Conservation (phyloP, 768 basidiomycete genomes). For the Boletales sp. region DNA sequence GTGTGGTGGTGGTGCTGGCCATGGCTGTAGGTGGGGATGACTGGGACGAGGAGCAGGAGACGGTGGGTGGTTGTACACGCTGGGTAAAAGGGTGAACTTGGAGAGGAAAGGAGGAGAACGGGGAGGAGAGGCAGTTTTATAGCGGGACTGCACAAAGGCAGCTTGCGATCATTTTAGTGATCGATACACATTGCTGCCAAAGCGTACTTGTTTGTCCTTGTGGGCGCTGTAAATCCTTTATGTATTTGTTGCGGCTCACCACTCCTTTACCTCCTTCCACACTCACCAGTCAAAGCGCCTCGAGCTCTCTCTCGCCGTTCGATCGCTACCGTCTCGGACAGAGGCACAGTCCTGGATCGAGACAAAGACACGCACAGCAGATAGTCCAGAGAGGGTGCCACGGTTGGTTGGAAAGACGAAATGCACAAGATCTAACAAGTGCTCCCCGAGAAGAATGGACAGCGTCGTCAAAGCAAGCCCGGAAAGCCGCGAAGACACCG, state of each 20-base stretch:
- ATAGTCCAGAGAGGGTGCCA: not conserved
- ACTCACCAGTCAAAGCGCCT: too few species aligned
- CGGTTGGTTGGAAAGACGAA: not conserved
- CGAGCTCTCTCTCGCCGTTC: too few species aligned
- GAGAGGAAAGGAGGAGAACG: not conserved
- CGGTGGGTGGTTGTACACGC: not conserved
- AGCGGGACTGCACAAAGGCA: conserved; percentile 24
- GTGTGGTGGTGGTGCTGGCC: conserved; percentile 10
- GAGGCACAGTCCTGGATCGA: too few species aligned
- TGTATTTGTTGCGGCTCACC: too few species aligned
- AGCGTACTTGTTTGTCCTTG: conserved; percentile 45
- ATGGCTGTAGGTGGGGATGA: conserved; percentile 8
- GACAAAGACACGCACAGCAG: not conserved
- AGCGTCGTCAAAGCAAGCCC: conserved; percentile 1
- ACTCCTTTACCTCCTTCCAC: too few species aligned
- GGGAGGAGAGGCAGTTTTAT: conserved; percentile 22
- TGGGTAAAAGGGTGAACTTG: conserved; percentile 3
- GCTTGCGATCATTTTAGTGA: conserved; percentile 27
- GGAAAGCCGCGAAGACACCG: conserved; percentile 1
- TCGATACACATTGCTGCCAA: conserved; percentile 29
- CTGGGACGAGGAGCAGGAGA: not conserved
- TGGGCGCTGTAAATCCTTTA: conserved; percentile 35
- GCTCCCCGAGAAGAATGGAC: not conserved
- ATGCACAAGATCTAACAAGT: conserved; percentile 3
- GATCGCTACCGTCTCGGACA: too few species aligned